Base-by-base conservation (phyloP, 192 early-diverging fungal genomes). In the Coemansia sp. region DNA sequence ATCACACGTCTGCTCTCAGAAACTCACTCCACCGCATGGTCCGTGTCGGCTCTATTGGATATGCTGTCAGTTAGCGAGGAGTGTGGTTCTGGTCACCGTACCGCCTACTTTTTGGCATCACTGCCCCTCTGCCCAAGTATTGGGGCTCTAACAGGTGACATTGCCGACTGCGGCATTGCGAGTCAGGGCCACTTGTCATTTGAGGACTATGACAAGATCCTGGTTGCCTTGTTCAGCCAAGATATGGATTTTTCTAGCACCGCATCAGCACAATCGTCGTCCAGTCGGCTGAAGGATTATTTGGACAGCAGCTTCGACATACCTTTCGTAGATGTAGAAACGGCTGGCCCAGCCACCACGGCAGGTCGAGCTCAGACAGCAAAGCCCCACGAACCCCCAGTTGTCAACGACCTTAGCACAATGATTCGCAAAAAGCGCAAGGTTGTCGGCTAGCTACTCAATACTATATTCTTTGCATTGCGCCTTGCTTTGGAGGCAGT, bases 11-110 rank as follows among this genome's bases (percentile, higher is more conserved):
- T 83, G 46, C 76, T 83, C 10, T 46, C 66, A 14, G 66, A 79
- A 34, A 34, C 67, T 0, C 72, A 77, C 40, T 62, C 73, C 13
- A 45, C 21, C 28, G 28, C 42, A 5, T 81, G 78, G 53, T 83
- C 85, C 3, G 85, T 91, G 23, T 59, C 67, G 11, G 83, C 85
- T 51, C 86, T 93, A 20, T 84, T 88, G 75, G 85, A 89, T 35
- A 69, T 93, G 73, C 68, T 92, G 31, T 73, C 87, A 7, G 81
- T 90, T 43, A 86, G 88, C 13, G 89, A 91, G 53, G 93, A 94
- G 60, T 93, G 91, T 65, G 88, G 86, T 11, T 79, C 85, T 3
- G 89, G 92, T 11, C 87, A 85, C 40, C 71, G 88, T 37, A 76
- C 89, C 1, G 93, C 86, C 2, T 91, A 92, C 45, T 88, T 92